Evolutionary conservation across 495 filamentous ascomycete genomes (phyloP).

Genomic region (Poronia punctata): DNA sequence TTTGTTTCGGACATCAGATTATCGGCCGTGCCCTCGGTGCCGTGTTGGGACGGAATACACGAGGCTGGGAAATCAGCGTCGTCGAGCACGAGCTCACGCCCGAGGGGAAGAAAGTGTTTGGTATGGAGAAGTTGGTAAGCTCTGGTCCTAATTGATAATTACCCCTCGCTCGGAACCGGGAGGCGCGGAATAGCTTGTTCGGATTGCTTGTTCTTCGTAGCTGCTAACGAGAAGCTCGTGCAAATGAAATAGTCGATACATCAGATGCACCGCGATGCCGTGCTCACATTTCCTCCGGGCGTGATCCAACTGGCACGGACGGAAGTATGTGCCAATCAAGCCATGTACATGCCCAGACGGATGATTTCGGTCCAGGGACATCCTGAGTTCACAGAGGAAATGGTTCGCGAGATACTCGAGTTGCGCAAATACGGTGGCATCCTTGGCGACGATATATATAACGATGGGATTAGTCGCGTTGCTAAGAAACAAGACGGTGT

Average conservation of each 20-base stretch:
- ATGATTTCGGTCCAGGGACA: constrained; percentile 85
- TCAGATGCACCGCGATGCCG: constrained; percentile 87
- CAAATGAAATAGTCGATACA: constrained; percentile 62
- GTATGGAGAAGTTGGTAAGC: constrained; percentile 58
- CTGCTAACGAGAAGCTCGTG: constrained; percentile 5
- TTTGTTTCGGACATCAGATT: constrained; percentile 93
- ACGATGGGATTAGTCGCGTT: constrained; percentile 61
- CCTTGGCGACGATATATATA: constrained; percentile 55
- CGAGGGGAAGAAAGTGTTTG: constrained; percentile 68
- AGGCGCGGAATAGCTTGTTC: too few relatives aligned
- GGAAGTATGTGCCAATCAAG: constrained; percentile 64
- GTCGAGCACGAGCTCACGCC: constrained; percentile 60
- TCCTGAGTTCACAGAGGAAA: constrained; percentile 76
- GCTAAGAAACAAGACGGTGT: constrained; percentile 68
- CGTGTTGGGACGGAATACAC: constrained; percentile 56
- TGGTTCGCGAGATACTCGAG: constrained; percentile 62
- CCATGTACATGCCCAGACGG: constrained; percentile 61
- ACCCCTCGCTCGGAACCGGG: too few relatives aligned
- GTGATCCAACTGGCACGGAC: constrained; percentile 61
- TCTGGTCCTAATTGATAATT: not conserved
- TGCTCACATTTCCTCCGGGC: constrained; percentile 55
- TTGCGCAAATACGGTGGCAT: constrained; percentile 54
- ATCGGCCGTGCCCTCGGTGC: constrained; percentile 67
- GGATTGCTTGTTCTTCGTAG: too few relatives aligned
- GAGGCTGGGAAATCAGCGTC: constrained; percentile 79